These are phyloP conservation scores for Neonectria punicea DNA, from an alignment of 2,329 filamentous ascomycete species.

Conservation along the genomic window DNA sequence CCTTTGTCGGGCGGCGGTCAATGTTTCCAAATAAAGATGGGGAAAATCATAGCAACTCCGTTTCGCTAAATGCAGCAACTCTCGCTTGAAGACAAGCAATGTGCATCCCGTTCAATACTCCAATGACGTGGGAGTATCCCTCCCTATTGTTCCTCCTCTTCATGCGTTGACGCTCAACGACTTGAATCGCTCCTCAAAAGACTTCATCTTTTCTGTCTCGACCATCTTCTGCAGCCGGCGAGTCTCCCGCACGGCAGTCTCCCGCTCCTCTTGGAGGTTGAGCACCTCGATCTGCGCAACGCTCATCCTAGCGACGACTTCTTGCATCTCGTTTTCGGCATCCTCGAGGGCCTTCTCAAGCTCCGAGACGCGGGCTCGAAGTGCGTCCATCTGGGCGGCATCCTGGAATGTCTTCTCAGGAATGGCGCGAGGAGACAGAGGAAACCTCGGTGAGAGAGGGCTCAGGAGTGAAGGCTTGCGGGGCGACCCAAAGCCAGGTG, in stretches of 20 bases:
- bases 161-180: constrained; percentile 44
- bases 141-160: constrained; percentile 22
- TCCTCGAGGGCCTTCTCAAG: constrained; percentile 76
- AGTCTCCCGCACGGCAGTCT: constrained; percentile 79
- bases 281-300: constrained; percentile 84
- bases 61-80: constrained; percentile 51
- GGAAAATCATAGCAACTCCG: constrained; percentile 48
- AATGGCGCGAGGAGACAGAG: constrained; percentile 56
- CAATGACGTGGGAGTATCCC: constrained; percentile 17
- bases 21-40: constrained; percentile 34
- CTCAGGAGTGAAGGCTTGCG: constrained; percentile 50
- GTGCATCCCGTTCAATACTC: constrained; percentile 29
- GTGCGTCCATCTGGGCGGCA: constrained; percentile 76
- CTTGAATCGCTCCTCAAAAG: constrained; percentile 53
- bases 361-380: constrained; percentile 83
- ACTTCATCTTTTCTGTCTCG: constrained; percentile 69
- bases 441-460: constrained; percentile 50
- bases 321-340: constrained; percentile 80
- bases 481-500: constrained; percentile 46
- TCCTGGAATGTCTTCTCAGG: constrained; percentile 76
- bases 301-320: constrained; percentile 84
- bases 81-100: constrained; percentile 23
- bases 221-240: constrained; percentile 75
- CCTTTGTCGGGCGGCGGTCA: constrained; percentile 25
- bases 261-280: constrained; percentile 79